Base-by-base conservation (phyloP, 2,329 filamentous ascomycete genomes). In the Ceratocystis alfenasii region DNA sequence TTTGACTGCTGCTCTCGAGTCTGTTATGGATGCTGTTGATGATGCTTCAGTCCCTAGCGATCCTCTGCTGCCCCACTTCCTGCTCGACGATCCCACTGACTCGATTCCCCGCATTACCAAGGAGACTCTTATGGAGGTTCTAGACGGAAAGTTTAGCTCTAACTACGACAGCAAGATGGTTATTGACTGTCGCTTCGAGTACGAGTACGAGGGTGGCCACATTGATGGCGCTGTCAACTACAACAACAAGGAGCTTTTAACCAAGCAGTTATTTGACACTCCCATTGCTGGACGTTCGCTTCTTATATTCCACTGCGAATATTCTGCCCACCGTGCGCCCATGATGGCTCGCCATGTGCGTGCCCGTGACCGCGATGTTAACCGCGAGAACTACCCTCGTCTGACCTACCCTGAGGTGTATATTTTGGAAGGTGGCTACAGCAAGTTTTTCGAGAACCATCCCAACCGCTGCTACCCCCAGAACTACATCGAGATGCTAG, bases 401-500 rank as follows among this genome's bases (percentile, higher is more conserved):
- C 84, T 99, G 68, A 91, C 87, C n/a, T 99, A 95, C 73, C 94
- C 94, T 1, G 94, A 99, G 75, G 86, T 97, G 70, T 99, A 99
- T 76, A 96, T 99, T 71, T 81, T 99, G 50, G 91, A 97, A 70
- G 94, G 94, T 68, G 94, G 94, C 55, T 99, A 99, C 78, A 96
- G 91, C 75, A 86, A 86, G 33, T 99, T 99, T 80, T 99, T 93
- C 75, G 79, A 83, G 28, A 81, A 89, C 69, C 86, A 96, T 74
- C 86, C 86, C 64, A 78, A 82, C 60, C 86, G 92, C 68, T 99
- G 94, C 80, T 94, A 87, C 71, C 94, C 94, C 25, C 92, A 95
- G 72, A 91, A 93, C 73, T 99, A 99, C 73, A 90, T 99, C 67
- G 91, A 94, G 76, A 99, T 99, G 94, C 88, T 87, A 70, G 90